Base-by-base conservation (phyloP, 805 yeast species). In the Starmerella apis region DNA sequence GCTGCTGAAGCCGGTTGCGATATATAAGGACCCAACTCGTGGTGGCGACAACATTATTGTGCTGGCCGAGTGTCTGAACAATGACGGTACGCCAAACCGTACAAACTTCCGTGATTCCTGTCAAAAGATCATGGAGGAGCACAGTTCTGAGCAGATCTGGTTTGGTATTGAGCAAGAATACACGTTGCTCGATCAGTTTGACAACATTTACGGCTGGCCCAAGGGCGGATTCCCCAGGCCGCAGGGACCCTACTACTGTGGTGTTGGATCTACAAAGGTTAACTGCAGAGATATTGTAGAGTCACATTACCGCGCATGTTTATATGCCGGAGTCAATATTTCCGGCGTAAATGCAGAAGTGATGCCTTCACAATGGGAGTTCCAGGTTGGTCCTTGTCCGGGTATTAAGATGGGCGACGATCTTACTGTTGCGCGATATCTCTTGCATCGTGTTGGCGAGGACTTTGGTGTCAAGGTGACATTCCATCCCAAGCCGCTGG, bases 291-390 rank as follows among this genome's bases (percentile, higher is more conserved):
- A 92, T 68, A 87, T 90, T 51, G 87, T 92, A 63, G 98, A 90
- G 77, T 97, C 98, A 53, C 98, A 90, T 76, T 92, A 92, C 83
- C 82, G 92, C 70, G 98, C 98, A 56, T 88, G 96, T 76, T 75
- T 90, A 58, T 83, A 85, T 68, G 82, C 97, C 58, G 97, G 97
- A 66, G 70, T 90, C 63, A 74, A 76, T 67, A 81, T 90, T 60
- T 83, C 95, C 48, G 98, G 98, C 76, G 88, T 92, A 70, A 90
- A 92, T 71, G 98, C 97, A 62, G 98, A 90, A 77, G 98, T 90
- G 58, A 92, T 90, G 97, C 98, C 98, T 54, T 87, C 96, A 54
- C 98, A 90, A 78, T 90, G 98, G 98, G 98, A 90, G 76, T 90
- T 85, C 85, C 98, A 90, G 78, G 97, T 90, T 61, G 98, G 98